Evolutionary conservation across 2,329 filamentous ascomycete species (phyloP), one percentile per base, ranked within the genome.

Genomic region (Phoma herbarum): DNA sequence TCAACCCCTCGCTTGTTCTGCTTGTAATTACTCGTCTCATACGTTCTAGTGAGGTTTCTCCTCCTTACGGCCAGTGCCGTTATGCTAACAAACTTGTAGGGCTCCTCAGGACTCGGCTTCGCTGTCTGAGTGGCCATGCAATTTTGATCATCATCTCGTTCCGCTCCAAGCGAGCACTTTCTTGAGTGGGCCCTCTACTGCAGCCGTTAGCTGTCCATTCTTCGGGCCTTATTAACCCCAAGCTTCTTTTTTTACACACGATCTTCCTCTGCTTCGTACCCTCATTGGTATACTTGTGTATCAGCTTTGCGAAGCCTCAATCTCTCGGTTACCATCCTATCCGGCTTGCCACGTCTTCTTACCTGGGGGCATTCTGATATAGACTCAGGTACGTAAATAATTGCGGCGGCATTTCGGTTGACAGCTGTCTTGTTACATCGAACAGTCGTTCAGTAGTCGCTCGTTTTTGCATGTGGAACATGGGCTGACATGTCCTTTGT

Each of bases 401-500:
- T 63, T 67, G 56, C 47, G 50, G 54, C 60, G 45, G 45, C 35
- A 52, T 56, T 39, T 29, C 53, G 47, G 48, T 49, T 44, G 37
- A 46, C 46, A 46, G 39, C 4, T 49, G 46, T 55, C 49, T 60
- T 59, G 53, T 61, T 25, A 52, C 37, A 28, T 60, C 48, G 61
- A 59, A 65, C 66, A 57, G 59, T 66, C 62, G 61, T 62, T 68
- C 64, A 64, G 42, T 57, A 59, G 53, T 54, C 57, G 52, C 37
- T 64, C 59, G 47, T 61, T 68, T 41, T 62, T 51, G 47, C 50
- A 58, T 48, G 39, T 62, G 44, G 68, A 74, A 66, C 59, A 77
- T 78, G 73, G 70, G 65, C 77, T 79, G 69, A 79, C 68, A 79
- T 78, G 75, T 65, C 75, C 61, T 76, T 75, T 62, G 63, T 78